Conservation (phyloP, 305 asterid species). For the Fraxinus greggii region DNA sequence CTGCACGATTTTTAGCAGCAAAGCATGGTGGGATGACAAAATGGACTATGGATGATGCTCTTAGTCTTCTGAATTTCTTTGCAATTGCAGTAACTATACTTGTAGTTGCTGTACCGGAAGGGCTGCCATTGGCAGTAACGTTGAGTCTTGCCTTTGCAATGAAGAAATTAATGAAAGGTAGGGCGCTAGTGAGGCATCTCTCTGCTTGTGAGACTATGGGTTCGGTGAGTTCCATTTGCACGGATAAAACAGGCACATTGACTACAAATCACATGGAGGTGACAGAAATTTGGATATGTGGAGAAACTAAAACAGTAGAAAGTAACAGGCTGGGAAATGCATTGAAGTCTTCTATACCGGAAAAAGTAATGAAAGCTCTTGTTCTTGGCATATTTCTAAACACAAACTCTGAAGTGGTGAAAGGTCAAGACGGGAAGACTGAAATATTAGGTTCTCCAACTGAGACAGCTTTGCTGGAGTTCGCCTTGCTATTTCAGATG, state of each 20-base stretch:
- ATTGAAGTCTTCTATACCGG: slow-evolving; percentile 34
- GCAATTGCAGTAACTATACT: slow-evolving; percentile 79
- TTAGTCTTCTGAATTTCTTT: slow-evolving; percentile 56
- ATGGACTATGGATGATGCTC: slow-evolving; percentile 55
- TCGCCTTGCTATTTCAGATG: slow-evolving; percentile 45
- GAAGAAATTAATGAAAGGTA: slow-evolving; percentile 74
- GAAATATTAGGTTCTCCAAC: slow-evolving; percentile 75
- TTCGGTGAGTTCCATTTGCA: slow-evolving; percentile 76
- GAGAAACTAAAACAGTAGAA: slow-evolving; percentile 49
- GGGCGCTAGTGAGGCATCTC: slow-evolving; percentile 67
- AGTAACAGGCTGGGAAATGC: slow-evolving; percentile 25
- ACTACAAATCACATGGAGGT: slow-evolving; percentile 85
- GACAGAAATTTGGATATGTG: slow-evolving; percentile 57
- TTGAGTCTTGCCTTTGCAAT: slow-evolving; percentile 83
- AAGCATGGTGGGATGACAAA: slow-evolving; percentile 41
- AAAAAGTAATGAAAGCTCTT: slow-evolving; percentile 34
- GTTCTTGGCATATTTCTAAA: slow-evolving; percentile 55
- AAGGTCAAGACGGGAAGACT: slow-evolving; percentile 48
- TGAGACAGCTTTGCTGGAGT: slow-evolving; percentile 70
- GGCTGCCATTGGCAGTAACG: slow-evolving; percentile 82
- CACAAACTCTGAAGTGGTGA: slow-evolving; percentile 67
- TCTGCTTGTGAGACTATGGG: slow-evolving; percentile 95
- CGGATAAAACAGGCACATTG: slow-evolving; percentile 80
- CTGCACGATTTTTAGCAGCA: slow-evolving; percentile 38
- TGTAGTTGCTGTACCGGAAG: slow-evolving; percentile 90